Evolutionary conservation across 2,329 filamentous ascomycete genomes (phyloP).

Genomic region (Calonectria pteridis): DNA sequence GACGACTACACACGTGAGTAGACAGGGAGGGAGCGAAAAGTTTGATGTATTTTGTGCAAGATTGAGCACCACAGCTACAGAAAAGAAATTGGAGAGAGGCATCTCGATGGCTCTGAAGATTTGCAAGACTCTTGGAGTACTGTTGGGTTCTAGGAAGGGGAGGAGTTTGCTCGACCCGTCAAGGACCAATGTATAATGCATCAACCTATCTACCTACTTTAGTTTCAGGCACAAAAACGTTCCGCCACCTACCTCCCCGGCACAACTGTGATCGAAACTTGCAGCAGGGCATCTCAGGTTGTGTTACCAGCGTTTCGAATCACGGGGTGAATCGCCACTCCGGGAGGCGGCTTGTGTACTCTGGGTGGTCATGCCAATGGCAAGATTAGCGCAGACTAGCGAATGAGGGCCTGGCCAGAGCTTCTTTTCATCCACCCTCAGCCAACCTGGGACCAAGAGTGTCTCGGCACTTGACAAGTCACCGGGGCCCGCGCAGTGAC

Average conservation of each 20-base stretch:
- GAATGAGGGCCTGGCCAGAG: neutral
- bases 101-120: neutral
- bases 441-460: neutral
- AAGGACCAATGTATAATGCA: neutral
- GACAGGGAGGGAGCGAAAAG: neutral
- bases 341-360: neutral
- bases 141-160: neutral
- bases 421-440: neutral
- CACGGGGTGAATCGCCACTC: neutral
- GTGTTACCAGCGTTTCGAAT: slow-evolving; percentile 4
- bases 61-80: slow-evolving; percentile 7
- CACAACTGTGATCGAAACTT: neutral
- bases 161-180: neutral
- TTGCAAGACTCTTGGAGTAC: neutral
- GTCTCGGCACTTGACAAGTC: slow-evolving; percentile 6
- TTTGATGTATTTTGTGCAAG: slow-evolving; percentile 1
- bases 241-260: neutral
- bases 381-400: neutral
- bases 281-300: neutral
- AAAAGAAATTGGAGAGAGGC: neutral
- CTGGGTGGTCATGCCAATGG: neutral
- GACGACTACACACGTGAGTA: neutral
- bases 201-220: neutral
- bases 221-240: neutral
- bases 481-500: neutral